Evolutionary conservation across 176 grass and related monocot genomes (phyloP).

Genomic region (Raddia distichophylla): DNA sequence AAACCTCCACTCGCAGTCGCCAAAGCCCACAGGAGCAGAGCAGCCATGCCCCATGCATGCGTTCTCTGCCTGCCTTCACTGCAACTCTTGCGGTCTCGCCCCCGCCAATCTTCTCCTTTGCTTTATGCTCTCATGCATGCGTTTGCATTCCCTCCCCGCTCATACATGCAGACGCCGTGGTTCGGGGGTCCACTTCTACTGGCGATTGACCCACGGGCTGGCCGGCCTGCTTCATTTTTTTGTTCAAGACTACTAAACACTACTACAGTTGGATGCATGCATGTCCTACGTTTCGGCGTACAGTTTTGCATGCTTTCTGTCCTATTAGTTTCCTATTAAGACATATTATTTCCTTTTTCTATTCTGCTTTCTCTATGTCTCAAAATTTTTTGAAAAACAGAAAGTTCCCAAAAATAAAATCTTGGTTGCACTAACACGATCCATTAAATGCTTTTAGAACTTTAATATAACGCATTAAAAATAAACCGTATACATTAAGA

Average conservation of each 20-base stretch:
- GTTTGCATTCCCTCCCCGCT: neutral
- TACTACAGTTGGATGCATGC: neutral
- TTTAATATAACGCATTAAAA: too few species aligned
- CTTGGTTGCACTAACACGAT: too few species aligned
- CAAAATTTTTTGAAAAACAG: too few species aligned
- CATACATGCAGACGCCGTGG: neutral
- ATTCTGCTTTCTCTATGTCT: too few species aligned
- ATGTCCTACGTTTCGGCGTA: neutral
- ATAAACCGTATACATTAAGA: too few species aligned
- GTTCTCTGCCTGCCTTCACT: neutral
- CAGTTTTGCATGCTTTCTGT: neutral
- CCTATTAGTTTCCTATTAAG: neutral
- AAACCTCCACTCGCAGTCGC: neutral
- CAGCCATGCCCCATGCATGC: neutral
- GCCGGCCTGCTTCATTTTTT: too few species aligned
- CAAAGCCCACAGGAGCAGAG: neutral
- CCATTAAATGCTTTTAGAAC: too few species aligned
- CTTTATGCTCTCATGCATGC: neutral
- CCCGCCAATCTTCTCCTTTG: neutral
- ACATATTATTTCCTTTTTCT: too few species aligned
- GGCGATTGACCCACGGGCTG: neutral
- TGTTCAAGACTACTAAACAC: too few species aligned
- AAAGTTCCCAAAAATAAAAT: too few species aligned
- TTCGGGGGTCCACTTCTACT: neutral
- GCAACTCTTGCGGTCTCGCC: too few species aligned